phyloP scores from a whole-genome alignment of 2,329 filamentous ascomycete genomes.

The Curvularia spicifera region DNA sequence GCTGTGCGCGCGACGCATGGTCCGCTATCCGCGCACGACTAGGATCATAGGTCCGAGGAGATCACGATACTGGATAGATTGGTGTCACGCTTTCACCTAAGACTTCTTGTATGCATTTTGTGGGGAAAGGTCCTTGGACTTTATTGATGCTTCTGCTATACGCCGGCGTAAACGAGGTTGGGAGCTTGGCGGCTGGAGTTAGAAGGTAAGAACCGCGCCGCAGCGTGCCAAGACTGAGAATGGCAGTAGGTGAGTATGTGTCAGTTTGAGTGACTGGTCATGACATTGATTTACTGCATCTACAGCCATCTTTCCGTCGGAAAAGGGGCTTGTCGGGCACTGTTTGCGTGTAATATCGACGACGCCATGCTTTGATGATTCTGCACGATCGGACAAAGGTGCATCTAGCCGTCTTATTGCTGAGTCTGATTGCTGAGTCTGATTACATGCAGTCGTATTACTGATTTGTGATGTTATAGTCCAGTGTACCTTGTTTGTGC shows the following conservation, averaged over 20 bases:
- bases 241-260: background rate
- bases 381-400: background rate
- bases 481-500: background rate
- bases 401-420: background rate
- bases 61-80: background rate
- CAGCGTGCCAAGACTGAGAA: background rate
- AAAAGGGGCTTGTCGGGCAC: background rate
- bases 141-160: background rate
- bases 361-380: background rate
- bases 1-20: background rate
- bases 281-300: background rate
- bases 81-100: background rate
- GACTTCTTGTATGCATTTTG: background rate
- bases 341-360: background rate
- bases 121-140: background rate
- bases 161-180: background rate
- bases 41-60: background rate
- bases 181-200: background rate
- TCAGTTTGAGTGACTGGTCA: background rate
- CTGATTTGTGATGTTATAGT: background rate
- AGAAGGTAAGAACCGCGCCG: background rate
- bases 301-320: slow-evolving; percentile 4
- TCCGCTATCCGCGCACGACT: background rate
- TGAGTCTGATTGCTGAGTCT: background rate
- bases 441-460: background rate